Conservation (phyloP, 2,329 filamentous ascomycete genomes). For the Aspergillus quadricinctus region DNA sequence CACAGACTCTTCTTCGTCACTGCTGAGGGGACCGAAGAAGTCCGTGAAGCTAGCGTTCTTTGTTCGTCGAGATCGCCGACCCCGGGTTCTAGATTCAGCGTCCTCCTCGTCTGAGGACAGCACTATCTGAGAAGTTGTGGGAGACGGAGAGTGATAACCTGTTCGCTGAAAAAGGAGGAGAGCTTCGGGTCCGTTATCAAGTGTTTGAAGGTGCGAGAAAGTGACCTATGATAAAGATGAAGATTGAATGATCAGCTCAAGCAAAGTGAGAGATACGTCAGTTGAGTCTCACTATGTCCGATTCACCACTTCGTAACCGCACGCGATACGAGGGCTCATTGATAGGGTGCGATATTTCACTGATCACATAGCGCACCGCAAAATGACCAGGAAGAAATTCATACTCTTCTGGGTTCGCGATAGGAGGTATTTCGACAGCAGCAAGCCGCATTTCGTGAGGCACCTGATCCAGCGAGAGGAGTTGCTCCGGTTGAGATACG, state of each 20-base stretch:
- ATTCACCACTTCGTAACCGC: slow-evolving; percentile 34
- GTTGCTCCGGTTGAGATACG: background rate
- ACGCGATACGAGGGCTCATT: slow-evolving; percentile 27
- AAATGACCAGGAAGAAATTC: slow-evolving; percentile 39
- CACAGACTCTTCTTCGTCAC: slow-evolving; percentile 12
- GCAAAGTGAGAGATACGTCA: background rate
- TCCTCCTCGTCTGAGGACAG: slow-evolving; percentile 10
- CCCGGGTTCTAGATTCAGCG: background rate
- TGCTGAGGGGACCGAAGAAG: slow-evolving; percentile 15
- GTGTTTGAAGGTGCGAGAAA: slow-evolving; percentile 19
- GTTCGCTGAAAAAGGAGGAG: slow-evolving; percentile 19
- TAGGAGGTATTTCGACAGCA: slow-evolving; percentile 29
- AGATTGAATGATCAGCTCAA: background rate
- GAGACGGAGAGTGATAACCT: slow-evolving; percentile 5
- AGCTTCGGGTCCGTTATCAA: slow-evolving; percentile 27
- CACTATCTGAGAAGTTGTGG: background rate
- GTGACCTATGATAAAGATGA: slow-evolving; percentile 22
- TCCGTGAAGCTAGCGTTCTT: slow-evolving; percentile 14
- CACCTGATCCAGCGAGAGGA: background rate
- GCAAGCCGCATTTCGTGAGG: slow-evolving; percentile 2
- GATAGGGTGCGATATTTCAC: slow-evolving; percentile 19
- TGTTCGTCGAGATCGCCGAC: slow-evolving; percentile 9
- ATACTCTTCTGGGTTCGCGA: slow-evolving; percentile 32
- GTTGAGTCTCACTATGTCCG: slow-evolving; percentile 28
- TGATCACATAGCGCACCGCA: slow-evolving; percentile 27